These are phyloP conservation scores for Strobilomyces dryophilus DNA, from an alignment of 768 basidiomycete genomes.

Conservation along the genomic window DNA sequence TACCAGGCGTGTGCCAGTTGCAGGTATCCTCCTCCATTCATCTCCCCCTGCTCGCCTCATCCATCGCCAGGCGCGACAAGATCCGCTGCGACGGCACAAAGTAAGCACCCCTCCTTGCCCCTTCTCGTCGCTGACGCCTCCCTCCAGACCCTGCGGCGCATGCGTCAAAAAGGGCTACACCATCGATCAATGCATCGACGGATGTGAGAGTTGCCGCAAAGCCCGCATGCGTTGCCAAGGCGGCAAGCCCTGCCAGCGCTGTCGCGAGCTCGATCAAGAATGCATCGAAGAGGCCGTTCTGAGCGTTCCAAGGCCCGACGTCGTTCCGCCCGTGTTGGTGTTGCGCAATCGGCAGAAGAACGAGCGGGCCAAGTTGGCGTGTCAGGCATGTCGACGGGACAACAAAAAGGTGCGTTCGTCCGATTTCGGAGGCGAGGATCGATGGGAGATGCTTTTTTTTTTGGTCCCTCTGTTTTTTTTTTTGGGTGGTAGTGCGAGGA, in stretches of 20 bases:
- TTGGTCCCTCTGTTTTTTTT: not conserved
- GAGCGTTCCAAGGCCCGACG: slow-evolving; percentile 22
- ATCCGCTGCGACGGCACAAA: slow-evolving; percentile 55
- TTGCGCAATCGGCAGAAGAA: slow-evolving; percentile 30
- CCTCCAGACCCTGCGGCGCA: slow-evolving; percentile 50
- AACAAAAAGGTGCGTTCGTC: slow-evolving; percentile 55
- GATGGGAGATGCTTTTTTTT: not conserved
- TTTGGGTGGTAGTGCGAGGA: slow-evolving; percentile 48
- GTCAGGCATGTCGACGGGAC: slow-evolving; percentile 56
- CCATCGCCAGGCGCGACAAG: slow-evolving; percentile 49
- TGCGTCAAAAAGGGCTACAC: slow-evolving; percentile 53
- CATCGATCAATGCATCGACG: slow-evolving; percentile 53
- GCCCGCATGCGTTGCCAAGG: slow-evolving; percentile 43
- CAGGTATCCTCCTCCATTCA: slow-evolving; percentile 33
- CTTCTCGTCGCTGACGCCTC: slow-evolving; percentile 1
- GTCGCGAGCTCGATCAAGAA: slow-evolving; percentile 34
- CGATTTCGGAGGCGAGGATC: not conserved
- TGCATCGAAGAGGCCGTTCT: slow-evolving; percentile 43
- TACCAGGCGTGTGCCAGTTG: slow-evolving; percentile 56
- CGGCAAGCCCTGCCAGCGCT: slow-evolving; percentile 35
- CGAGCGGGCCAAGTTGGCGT: slow-evolving; percentile 58
- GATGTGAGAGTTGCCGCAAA: slow-evolving; percentile 56
- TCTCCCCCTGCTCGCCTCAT: not conserved
- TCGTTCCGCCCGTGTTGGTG: slow-evolving; percentile 18
- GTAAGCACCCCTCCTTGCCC: slow-evolving; percentile 26